Evolutionary conservation across 805 yeast species (phyloP), one percentile per base, ranked within the genome.

Genomic region (Candida pini): DNA sequence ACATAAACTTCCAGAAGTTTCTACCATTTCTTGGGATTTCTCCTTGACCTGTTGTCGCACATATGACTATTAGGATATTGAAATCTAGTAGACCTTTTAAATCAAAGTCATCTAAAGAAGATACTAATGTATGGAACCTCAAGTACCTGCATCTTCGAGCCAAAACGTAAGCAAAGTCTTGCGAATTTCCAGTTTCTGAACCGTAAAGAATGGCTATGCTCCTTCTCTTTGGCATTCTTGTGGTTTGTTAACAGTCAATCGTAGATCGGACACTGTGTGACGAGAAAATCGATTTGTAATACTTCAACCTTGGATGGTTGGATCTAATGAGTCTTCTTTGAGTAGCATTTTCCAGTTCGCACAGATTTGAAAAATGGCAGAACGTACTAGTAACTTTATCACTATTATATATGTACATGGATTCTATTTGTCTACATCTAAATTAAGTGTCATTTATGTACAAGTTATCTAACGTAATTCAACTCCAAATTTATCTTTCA

Each of bases 1-100:
- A 70, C 47, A 92, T 57, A 41, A 81, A 76, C 44, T 70, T 68
- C 94, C 96, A 83, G 43, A 90, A 74, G 40, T 72, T 75, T 43
- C 67, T 66, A 1, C 82, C 80, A 52, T 86, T 86, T 27, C 82
- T 59, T 0, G 98, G 97, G 22, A 90, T 58, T 41, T 83, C 96
- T 18, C 98, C 98, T 58, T 90, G 97, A 6, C 98, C 97, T 2
- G 95, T 82, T 0, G 98, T 90, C 1, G 96, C 79, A 53, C 94
- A 83, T 3, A 90, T 54, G 0, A 81, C 66, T 16, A 79, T 64
- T 34, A 76, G 63, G 19, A 60, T 58, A 6, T 61, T 49, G 12
- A 76, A 68, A 4, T 75, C 66, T 5, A 73, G 61, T 32, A 85
- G 60, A 36, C 66, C 66, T 44, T 67, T 70, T 28, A 80, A 56